Evolutionary conservation across 768 basidiomycete genomes (phyloP).

Genomic region (Amanita inopinata): DNA sequence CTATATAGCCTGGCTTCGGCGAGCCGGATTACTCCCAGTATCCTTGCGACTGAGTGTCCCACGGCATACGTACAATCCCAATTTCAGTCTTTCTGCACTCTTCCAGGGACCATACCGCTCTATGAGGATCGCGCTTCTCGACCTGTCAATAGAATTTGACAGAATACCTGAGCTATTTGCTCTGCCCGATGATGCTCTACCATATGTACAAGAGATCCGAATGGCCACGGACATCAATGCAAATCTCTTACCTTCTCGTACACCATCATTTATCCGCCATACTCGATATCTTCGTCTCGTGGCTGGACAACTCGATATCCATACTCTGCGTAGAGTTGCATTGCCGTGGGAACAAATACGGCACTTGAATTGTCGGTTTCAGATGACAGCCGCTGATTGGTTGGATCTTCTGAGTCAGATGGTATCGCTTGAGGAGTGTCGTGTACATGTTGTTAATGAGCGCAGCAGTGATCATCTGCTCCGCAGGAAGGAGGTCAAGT

Average conservation of each 20-base stretch:
- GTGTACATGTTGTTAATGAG: neutral
- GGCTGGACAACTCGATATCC: neutral
- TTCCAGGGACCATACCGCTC: too few species aligned
- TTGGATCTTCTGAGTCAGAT: neutral
- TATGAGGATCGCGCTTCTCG: neutral
- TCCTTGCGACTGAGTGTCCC: too few species aligned
- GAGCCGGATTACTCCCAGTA: too few species aligned
- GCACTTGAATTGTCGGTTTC: neutral
- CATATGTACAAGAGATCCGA: constrained; percentile 1
- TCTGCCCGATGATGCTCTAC: neutral
- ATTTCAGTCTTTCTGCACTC: too few species aligned
- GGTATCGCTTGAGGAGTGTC: neutral
- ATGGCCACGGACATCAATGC: constrained; percentile 1
- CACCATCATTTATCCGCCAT: neutral
- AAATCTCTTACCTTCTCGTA: neutral
- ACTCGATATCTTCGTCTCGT: constrained; percentile 1
- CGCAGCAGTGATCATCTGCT: neutral
- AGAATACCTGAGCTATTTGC: neutral
- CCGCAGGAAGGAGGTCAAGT: neutral
- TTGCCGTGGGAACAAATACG: constrained; percentile 1
- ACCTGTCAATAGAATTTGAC: neutral
- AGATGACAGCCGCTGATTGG: neutral
- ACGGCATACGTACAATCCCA: too few species aligned
- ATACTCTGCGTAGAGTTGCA: neutral
- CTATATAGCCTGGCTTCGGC: too few species aligned